Percentiles rank a stretch among this genome's conserved stretches.
These are phyloP conservation scores for Seminavis robusta DNA, from an alignment of 108 stramenopile genomes.

Conservation along the genomic window DNA sequence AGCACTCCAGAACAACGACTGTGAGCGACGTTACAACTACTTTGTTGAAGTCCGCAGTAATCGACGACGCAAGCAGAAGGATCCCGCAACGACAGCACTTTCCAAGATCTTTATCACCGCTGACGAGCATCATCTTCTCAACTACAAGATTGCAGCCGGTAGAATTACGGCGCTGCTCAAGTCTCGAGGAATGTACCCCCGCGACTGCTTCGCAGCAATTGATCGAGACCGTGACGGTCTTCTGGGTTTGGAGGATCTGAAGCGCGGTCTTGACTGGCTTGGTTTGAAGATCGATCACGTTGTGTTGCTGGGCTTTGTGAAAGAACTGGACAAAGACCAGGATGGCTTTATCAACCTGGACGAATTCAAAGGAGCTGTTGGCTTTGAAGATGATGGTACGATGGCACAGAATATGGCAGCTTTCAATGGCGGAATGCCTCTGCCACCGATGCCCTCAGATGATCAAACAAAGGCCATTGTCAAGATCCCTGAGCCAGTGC, in stretches of 20 bases:
- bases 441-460: constrained; percentile 75
- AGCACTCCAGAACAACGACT: constrained; percentile 88
- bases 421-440: constrained; percentile 75
- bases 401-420: constrained; percentile 44
- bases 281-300: constrained; percentile 79
- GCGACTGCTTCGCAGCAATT: constrained; percentile 96
- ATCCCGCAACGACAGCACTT: constrained; percentile 85
- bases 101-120: constrained; percentile 93
- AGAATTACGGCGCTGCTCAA: constrained; percentile 89
- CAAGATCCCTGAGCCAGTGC: constrained; percentile 85
- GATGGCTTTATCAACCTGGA: constrained; percentile 94
- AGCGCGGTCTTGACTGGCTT: constrained; percentile 94
- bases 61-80: constrained; percentile 90
- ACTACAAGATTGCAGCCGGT: constrained; percentile 91
- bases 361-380: constrained; percentile 94
- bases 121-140: constrained; percentile 94
- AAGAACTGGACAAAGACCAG: constrained; percentile 89
- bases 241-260: constrained; percentile 91
- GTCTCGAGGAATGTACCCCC: constrained; percentile 89
- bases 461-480: constrained; percentile 57
- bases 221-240: constrained; percentile 92
- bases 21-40: constrained; percentile 84
- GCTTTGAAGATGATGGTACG: constrained; percentile 81
- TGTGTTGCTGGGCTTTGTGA: constrained; percentile 84
- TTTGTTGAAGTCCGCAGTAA: constrained; percentile 95